phyloP scores from a whole-genome alignment of 306 rosid species.

The Bauhinia variegata region DNA sequence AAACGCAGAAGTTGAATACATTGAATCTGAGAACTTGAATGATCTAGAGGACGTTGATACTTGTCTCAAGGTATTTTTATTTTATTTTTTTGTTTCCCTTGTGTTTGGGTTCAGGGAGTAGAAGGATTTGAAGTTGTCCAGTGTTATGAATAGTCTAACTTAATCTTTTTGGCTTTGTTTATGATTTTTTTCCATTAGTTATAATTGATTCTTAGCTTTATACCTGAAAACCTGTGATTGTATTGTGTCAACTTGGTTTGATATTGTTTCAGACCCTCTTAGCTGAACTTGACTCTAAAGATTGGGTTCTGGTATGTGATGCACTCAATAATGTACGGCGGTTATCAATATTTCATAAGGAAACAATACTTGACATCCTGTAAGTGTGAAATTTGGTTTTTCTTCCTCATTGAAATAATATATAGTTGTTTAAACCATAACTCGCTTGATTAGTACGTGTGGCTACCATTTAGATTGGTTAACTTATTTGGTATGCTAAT shows the following conservation, averaged over 20 bases:
- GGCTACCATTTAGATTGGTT: neutral
- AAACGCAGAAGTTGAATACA: conserved; percentile 79
- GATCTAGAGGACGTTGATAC: conserved; percentile 74
- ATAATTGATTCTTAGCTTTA: neutral
- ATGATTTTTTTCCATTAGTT: neutral
- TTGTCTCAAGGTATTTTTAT: conserved; percentile 69
- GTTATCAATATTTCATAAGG: conserved; percentile 77
- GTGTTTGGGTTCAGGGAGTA: conserved; percentile 7
- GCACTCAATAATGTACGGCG: conserved; percentile 86
- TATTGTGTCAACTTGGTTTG: conserved; percentile 26
- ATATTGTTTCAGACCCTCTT: conserved; percentile 69
- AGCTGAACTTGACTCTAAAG: conserved; percentile 80
- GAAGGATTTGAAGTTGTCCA: conserved; percentile 15
- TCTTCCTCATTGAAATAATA: conserved; percentile 13
- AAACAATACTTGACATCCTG: conserved; percentile 71
- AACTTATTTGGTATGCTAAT: conserved; percentile 27
- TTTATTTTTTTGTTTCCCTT: conserved; percentile 19
- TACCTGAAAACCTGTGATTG: conserved; percentile 10
- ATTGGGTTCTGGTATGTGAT: conserved; percentile 85
- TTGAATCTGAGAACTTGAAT: conserved; percentile 79
- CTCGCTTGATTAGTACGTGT: neutral
- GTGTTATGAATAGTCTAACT: conserved; percentile 2
- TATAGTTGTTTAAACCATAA: conserved; percentile 8
- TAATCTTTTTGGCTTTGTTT: neutral
- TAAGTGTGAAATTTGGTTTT: conserved; percentile 50